Evolutionary conservation across 2,329 filamentous ascomycete genomes (phyloP).

Genomic region (Dactylellina haptotyla): DNA sequence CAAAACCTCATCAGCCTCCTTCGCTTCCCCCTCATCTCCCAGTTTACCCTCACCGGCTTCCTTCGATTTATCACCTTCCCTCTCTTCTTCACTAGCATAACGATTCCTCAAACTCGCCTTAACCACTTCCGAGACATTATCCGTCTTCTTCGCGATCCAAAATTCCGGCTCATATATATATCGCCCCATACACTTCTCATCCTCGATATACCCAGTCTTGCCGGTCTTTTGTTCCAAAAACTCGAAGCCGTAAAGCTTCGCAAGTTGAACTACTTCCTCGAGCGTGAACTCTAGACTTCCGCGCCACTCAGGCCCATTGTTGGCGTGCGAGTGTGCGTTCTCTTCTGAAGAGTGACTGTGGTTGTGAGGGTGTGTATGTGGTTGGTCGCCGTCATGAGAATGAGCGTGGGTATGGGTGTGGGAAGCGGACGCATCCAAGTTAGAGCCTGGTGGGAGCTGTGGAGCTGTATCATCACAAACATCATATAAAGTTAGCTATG

Average conservation of each 20-base stretch:
- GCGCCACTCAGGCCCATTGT: slow-evolving; percentile 4
- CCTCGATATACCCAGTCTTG: slow-evolving; percentile 87
- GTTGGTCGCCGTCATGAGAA: background rate
- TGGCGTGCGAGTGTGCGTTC: slow-evolving; percentile 72
- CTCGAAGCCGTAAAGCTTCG: slow-evolving; percentile 79
- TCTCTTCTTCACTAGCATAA: background rate
- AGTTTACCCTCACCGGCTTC: background rate
- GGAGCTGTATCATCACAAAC: slow-evolving; percentile 8
- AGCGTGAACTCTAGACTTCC: slow-evolving; percentile 90
- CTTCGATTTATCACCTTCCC: background rate
- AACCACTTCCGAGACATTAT: slow-evolving; percentile 29
- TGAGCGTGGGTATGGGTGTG: background rate
- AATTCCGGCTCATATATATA: slow-evolving; percentile 81
- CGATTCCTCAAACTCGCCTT: slow-evolving; percentile 22
- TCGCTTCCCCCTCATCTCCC: background rate
- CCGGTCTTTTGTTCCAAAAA: slow-evolving; percentile 72
- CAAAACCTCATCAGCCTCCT: background rate
- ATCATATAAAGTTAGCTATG: background rate
- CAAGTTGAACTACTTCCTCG: slow-evolving; percentile 82
- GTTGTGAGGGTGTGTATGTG: background rate
- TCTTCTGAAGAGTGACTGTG: background rate
- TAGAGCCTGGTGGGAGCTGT: background rate
- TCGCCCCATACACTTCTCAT: slow-evolving; percentile 83
- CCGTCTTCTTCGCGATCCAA: slow-evolving; percentile 83
- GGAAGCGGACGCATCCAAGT: background rate